phyloP scores from a whole-genome alignment of 2,329 filamentous ascomycete genomes.

The Pseudogymnoascus sp. region DNA sequence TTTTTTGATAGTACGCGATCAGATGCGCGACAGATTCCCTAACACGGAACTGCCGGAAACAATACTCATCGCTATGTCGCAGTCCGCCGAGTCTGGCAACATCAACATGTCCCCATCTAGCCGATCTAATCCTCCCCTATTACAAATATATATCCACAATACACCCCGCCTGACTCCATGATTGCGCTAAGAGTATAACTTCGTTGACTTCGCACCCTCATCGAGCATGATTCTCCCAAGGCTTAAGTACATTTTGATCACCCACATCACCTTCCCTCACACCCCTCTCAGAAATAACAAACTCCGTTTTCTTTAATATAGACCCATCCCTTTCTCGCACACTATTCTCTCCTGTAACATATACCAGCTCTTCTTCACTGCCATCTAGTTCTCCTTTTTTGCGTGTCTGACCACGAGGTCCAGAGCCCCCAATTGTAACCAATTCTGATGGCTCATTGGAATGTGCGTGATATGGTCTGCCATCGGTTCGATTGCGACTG shows the following conservation, averaged over 20 bases:
- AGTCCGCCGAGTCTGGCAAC: not conserved
- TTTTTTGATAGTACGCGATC: too few species aligned
- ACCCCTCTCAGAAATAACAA: not conserved
- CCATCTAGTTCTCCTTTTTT: not conserved
- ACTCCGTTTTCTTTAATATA: slow-evolving; percentile 12
- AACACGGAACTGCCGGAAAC: not conserved
- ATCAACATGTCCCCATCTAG: not conserved
- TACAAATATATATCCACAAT: too few species aligned
- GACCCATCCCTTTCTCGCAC: not conserved
- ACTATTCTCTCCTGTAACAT: not conserved
- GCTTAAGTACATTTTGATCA: not conserved
- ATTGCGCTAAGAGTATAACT: not conserved
- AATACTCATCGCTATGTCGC: not conserved
- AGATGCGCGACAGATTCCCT: not conserved
- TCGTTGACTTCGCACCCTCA: not conserved
- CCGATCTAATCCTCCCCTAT: not conserved
- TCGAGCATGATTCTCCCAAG: not conserved
- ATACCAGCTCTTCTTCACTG: slow-evolving; percentile 13
- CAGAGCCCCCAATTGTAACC: not conserved
- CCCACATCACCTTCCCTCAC: not conserved
- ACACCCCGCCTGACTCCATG: not conserved
- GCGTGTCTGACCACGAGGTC: not conserved
- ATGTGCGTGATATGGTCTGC: not conserved
- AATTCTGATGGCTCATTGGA: not conserved
- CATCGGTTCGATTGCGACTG: not conserved